Percentiles rank a stretch among this genome's conserved stretches.
phyloP scores from a whole-genome alignment of 208 protist species.

The Acanthamoeba castellanii region DNA sequence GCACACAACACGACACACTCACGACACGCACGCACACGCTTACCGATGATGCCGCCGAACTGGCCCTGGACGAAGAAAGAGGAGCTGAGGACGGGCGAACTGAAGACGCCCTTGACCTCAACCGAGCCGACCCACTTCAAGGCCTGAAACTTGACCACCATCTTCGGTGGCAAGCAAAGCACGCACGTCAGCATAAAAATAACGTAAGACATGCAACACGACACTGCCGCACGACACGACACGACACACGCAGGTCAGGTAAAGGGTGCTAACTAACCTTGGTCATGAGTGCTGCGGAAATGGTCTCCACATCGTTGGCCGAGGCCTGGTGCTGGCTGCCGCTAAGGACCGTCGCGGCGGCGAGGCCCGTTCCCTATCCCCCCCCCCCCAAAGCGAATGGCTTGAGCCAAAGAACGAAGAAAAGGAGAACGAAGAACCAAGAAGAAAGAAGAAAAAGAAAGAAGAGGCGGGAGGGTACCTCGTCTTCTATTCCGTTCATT shows the following conservation, averaged over 20 bases:
- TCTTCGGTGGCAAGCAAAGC: background rate
- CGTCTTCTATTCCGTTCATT: too few relatives aligned
- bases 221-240: too few relatives aligned
- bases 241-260: background rate
- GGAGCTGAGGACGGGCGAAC: constrained; percentile 13
- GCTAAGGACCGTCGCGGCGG: background rate
- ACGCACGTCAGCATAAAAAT: background rate
- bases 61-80: constrained; percentile 48
- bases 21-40: background rate
- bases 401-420: too few relatives aligned
- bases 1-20: background rate
- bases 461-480: too few relatives aligned
- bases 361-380: background rate
- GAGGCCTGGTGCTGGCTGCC: background rate
- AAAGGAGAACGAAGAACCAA: background rate
- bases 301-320: constrained; percentile 9
- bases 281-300: background rate
- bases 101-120: background rate
- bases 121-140: constrained; percentile 27
- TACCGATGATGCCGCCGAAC: constrained; percentile 7
- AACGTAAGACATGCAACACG: background rate
- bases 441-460: too few relatives aligned
- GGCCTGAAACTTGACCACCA: constrained; percentile 56
- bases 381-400: too few relatives aligned
- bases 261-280: background rate